Conservation (phyloP, 1,284 basidiomycete genomes). For the Cutaneotrichosporon cavernicola region DNA sequence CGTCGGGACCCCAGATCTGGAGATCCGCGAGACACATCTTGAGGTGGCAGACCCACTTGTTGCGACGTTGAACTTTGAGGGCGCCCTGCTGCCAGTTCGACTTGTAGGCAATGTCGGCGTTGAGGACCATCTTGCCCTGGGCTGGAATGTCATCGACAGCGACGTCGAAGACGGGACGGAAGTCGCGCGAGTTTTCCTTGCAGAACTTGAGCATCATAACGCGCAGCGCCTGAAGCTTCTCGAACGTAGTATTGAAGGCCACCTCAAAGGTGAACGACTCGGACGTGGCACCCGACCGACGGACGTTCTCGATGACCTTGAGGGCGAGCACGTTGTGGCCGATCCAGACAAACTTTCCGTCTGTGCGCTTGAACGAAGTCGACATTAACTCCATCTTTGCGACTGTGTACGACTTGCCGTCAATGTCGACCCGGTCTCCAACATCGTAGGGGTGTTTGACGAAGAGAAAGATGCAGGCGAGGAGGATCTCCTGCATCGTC, state of each 20-base stretch:
- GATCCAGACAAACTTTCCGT: slow-evolving; percentile 62
- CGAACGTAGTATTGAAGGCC: slow-evolving; percentile 73
- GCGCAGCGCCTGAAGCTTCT: slow-evolving; percentile 75
- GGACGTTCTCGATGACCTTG: slow-evolving; percentile 60
- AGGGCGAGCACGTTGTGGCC: slow-evolving; percentile 64
- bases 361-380: slow-evolving; percentile 58
- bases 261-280: slow-evolving; percentile 73
- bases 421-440: slow-evolving; percentile 69
- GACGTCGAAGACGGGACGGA: slow-evolving; percentile 67
- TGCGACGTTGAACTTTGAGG: slow-evolving; percentile 69
- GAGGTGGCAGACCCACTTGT: slow-evolving; percentile 87
- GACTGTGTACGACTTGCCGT: slow-evolving; percentile 65
- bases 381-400: slow-evolving; percentile 82
- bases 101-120: slow-evolving; percentile 80
- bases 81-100: slow-evolving; percentile 81
- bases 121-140: slow-evolving; percentile 74
- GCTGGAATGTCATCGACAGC: slow-evolving; percentile 68
- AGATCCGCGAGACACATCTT: slow-evolving; percentile 67
- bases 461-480: slow-evolving; percentile 72
- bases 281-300: slow-evolving; percentile 55
- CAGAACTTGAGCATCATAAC: slow-evolving; percentile 79
- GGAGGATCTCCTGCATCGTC: slow-evolving; percentile 57
- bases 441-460: slow-evolving; percentile 82
- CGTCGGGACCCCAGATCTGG: slow-evolving; percentile 72
- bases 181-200: slow-evolving; percentile 68